A percentile compares a stretch with the other conserved stretches of the same genome.
Evolutionary conservation across 73 alveolate species (phyloP).

Genomic region (Symbiodinium pilosum): DNA sequence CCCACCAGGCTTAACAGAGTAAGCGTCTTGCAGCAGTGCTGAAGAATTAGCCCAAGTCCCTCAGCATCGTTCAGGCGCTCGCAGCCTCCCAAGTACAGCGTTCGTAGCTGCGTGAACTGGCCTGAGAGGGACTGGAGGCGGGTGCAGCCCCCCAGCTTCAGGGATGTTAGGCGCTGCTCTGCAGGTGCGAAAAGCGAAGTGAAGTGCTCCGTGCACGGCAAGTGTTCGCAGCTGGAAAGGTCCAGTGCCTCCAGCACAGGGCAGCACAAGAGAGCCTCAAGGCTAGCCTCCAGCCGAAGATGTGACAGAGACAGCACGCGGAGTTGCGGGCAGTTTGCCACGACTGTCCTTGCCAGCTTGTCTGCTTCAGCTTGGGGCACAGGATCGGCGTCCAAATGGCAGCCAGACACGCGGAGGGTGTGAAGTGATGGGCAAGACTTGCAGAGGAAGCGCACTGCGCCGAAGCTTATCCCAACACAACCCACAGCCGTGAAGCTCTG

Average conservation of each 20-base stretch:
- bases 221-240: conserved; percentile 48
- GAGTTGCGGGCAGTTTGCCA: conserved; percentile 36
- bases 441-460: conserved; percentile 69
- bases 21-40: conserved; percentile 7
- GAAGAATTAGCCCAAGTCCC: conserved; percentile 5
- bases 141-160: conserved; percentile 53
- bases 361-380: conserved; percentile 18
- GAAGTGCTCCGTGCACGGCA: background rate
- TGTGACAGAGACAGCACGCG: conserved; percentile 29
- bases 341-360: conserved; percentile 44
- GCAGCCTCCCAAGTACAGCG: conserved; percentile 62
- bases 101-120: background rate
- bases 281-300: conserved; percentile 24
- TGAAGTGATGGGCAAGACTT: conserved; percentile 41
- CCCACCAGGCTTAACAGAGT: conserved; percentile 53
- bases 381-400: conserved; percentile 20
- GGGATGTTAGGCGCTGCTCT: conserved; percentile 4
- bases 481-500: conserved; percentile 49
- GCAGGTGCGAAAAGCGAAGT: background rate
- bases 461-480: conserved; percentile 34
- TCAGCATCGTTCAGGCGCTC: conserved; percentile 47
- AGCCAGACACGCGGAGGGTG: conserved; percentile 36
- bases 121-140: conserved; percentile 27
- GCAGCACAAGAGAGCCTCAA: background rate
- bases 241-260: conserved; percentile 28